These are phyloP conservation scores for Colletotrichum trifolii DNA, from an alignment of 2,329 filamentous ascomycete species.

Conservation along the genomic window DNA sequence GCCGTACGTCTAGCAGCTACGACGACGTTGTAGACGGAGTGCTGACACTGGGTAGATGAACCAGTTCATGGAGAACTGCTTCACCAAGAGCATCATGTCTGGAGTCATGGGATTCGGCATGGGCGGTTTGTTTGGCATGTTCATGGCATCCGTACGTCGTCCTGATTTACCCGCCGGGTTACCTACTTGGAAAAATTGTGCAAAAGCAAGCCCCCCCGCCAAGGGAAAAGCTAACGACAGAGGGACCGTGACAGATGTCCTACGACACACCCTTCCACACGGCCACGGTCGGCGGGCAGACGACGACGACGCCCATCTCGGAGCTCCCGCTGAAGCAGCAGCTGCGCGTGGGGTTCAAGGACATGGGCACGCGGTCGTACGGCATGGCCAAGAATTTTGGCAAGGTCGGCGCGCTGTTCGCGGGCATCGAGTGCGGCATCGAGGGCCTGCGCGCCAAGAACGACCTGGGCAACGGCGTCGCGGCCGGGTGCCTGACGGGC, in stretches of 20 bases:
- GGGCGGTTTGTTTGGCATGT: constrained; percentile 93
- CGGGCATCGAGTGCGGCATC: constrained; percentile 94
- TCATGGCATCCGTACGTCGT: constrained; percentile 89
- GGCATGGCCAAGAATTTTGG: constrained; percentile 94
- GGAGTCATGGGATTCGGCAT: constrained; percentile 95
- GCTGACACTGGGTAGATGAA: constrained; percentile 69
- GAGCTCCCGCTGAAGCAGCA: constrained; percentile 87
- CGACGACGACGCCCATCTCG: constrained; percentile 54
- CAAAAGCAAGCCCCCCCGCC: constrained; percentile 4
- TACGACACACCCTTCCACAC: constrained; percentile 91
- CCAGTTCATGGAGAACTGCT: constrained; percentile 89
- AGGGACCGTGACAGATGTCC: constrained; percentile 76
- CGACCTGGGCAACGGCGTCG: constrained; percentile 87
- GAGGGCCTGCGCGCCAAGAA: constrained; percentile 95
- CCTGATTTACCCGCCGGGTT: constrained; percentile 36
- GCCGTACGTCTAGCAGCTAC: constrained; percentile 49
- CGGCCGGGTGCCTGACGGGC: constrained; percentile 90
- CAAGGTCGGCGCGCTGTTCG: constrained; percentile 90
- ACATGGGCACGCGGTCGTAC: constrained; percentile 89
- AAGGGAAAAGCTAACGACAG: background rate
- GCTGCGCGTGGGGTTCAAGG: constrained; percentile 86
- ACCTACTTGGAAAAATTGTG: background rate
- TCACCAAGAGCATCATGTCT: constrained; percentile 87
- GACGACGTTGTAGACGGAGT: background rate
- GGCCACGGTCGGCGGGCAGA: constrained; percentile 49